Percentiles rank a stretch among this genome's conserved stretches.
Conservation (phyloP, 352 stramenopile species). For the Globisporangium perplexum region DNA sequence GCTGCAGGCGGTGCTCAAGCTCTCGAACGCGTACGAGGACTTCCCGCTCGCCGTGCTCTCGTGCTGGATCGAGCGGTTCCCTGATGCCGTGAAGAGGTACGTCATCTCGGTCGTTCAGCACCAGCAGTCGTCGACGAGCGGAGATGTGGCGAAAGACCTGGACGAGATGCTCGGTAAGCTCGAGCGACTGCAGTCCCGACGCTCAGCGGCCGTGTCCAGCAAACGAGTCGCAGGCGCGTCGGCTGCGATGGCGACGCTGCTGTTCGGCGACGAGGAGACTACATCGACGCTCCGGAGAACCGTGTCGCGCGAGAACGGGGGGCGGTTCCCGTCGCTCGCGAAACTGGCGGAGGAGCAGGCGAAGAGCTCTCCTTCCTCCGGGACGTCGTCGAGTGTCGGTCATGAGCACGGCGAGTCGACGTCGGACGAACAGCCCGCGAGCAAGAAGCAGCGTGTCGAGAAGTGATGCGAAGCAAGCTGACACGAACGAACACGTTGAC, state of each 20-base stretch:
- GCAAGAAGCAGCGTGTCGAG: conserved; percentile 52
- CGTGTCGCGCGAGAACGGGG: conserved; percentile 11
- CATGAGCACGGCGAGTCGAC: conserved; percentile 6
- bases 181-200: conserved; percentile 47
- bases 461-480: conserved; percentile 10
- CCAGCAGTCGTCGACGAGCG: conserved; percentile 6
- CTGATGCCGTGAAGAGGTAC: conserved; percentile 49
- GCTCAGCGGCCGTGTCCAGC: conserved; percentile 8
- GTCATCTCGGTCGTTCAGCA: conserved; percentile 38
- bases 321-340: conserved; percentile 23
- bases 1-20: conserved; percentile 75
- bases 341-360: conserved; percentile 10
- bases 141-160: conserved; percentile 31
- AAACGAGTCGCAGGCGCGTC: conserved; percentile 6
- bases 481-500: too few relatives aligned
- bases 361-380: neutral
- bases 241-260: conserved; percentile 12
- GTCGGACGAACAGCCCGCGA: conserved; percentile 28
- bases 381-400: neutral
- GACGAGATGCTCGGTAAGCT: conserved; percentile 57
- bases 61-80: conserved; percentile 68
- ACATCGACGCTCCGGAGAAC: conserved; percentile 31
- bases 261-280: conserved; percentile 49
- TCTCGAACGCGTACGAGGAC: conserved; percentile 49
- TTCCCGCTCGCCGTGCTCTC: conserved; percentile 64